Conservation (phyloP, 2,329 filamentous ascomycete species). For the Ophiostoma novo-ulmi region DNA sequence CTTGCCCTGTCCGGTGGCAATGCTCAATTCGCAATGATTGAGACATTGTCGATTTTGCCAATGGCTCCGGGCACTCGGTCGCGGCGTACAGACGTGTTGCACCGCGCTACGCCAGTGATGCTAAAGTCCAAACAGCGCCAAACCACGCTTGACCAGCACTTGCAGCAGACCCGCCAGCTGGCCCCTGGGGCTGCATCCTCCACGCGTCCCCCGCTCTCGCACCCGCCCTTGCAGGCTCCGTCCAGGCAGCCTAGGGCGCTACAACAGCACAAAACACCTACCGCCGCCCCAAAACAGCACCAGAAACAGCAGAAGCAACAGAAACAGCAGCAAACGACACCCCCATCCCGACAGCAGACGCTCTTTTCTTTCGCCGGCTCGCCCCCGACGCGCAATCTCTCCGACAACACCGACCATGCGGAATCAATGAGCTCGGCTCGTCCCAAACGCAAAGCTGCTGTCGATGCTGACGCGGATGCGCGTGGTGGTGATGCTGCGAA, state of each 20-base stretch:
- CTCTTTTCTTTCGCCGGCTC: constrained; percentile 22
- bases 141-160: constrained; percentile 25
- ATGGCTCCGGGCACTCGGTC: constrained; percentile 30
- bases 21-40: constrained; percentile 27
- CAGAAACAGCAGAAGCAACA: neutral
- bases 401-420: constrained; percentile 26
- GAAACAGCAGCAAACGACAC: constrained; percentile 14
- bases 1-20: neutral
- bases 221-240: constrained; percentile 16
- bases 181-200: constrained; percentile 7
- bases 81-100: constrained; percentile 28
- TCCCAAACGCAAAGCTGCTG: constrained; percentile 25
- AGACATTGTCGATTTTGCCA: constrained; percentile 26
- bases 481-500: neutral
- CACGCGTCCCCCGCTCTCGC: constrained; percentile 20
- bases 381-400: constrained; percentile 24
- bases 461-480: constrained; percentile 10
- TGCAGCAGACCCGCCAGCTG: constrained; percentile 6
- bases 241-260: constrained; percentile 7
- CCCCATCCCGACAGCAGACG: constrained; percentile 15
- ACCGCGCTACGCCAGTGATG: constrained; percentile 24
- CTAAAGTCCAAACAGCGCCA: constrained; percentile 26
- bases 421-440: constrained; percentile 23
- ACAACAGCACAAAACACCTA: neutral
- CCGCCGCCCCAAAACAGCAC: constrained; percentile 1